A percentile compares a stretch with the other conserved stretches of the same genome.
phyloP scores from a whole-genome alignment of 352 stramenopile genomes.

The Globisporangium viniferum region DNA sequence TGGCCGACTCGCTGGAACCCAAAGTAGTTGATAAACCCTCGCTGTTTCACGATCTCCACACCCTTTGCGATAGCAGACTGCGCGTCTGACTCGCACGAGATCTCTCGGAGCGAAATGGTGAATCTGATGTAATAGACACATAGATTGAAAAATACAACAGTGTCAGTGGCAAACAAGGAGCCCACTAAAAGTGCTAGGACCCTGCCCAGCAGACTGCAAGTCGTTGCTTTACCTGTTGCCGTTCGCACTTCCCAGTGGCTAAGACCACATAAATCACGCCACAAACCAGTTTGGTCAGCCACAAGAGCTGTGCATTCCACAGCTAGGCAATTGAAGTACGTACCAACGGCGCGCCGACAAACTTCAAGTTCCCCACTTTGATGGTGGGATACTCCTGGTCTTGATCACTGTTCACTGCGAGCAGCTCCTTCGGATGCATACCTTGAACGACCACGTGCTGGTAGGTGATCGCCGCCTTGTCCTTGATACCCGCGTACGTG shows the following conservation, averaged over 20 bases:
- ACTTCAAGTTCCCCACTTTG: constrained; percentile 51
- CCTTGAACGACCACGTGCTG: constrained; percentile 61
- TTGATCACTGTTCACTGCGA: constrained; percentile 31
- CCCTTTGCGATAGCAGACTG: constrained; percentile 19
- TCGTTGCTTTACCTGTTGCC: constrained; percentile 43
- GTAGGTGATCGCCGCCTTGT: constrained; percentile 68
- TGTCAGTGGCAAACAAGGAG: background rate
- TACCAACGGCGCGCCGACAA: constrained; percentile 48
- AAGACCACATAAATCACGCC: background rate
- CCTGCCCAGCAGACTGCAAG: background rate
- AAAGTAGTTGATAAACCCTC: constrained; percentile 81
- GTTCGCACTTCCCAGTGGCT: constrained; percentile 44
- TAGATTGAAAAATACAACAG: background rate
- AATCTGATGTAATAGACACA: constrained; percentile 26
- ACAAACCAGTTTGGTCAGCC: background rate
- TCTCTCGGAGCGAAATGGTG: constrained; percentile 41
- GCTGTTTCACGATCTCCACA: constrained; percentile 28
- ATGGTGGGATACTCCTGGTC: constrained; percentile 16
- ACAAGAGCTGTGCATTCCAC: background rate
- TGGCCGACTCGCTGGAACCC: constrained; percentile 73
- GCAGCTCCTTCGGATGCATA: constrained; percentile 37
- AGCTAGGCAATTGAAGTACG: background rate
- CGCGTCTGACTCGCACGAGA: constrained; percentile 24
- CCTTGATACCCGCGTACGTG: constrained; percentile 68
- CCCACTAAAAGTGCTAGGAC: background rate